Evolutionary conservation across 371 early-diverging fungal species (phyloP).

Genomic region (Rhizomucor pusillus): DNA sequence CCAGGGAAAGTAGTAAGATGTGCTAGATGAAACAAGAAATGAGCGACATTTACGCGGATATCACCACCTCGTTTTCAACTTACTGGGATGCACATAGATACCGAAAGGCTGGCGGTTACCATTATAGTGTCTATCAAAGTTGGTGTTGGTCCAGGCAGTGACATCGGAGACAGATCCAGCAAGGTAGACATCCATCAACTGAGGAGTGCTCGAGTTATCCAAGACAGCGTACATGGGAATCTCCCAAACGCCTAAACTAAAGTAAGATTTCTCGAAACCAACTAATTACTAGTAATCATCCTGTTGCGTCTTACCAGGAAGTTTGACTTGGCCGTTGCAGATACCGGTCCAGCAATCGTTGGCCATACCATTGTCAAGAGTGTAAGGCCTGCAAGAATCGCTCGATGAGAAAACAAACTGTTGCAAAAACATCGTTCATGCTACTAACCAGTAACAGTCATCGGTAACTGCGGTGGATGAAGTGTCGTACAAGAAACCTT

Average conservation of each 20-base stretch:
- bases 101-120: constrained; percentile 71
- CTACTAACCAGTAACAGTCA: constrained; percentile 57
- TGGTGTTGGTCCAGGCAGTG: constrained; percentile 48
- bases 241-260: constrained; percentile 57
- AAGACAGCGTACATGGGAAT: constrained; percentile 63
- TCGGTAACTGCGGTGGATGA: constrained; percentile 52
- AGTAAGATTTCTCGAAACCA: too few relatives aligned
- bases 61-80: too few relatives aligned
- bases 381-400: constrained; percentile 59
- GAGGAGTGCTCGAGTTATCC: constrained; percentile 40
- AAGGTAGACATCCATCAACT: constrained; percentile 73
- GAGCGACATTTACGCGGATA: too few relatives aligned
- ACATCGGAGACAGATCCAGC: constrained; percentile 50
- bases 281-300: neutral
- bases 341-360: constrained; percentile 70
- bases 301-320: constrained; percentile 38
- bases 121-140: constrained; percentile 66
- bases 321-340: constrained; percentile 47
- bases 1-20: constrained; percentile 36
- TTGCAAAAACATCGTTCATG: neutral
- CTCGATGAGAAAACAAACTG: too few relatives aligned
- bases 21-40: constrained; percentile 19
- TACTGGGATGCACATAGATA: constrained; percentile 56
- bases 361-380: constrained; percentile 68
- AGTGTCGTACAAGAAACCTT: constrained; percentile 69